Conservation (phyloP, 805 yeast genomes). For the Candida oleophila region DNA sequence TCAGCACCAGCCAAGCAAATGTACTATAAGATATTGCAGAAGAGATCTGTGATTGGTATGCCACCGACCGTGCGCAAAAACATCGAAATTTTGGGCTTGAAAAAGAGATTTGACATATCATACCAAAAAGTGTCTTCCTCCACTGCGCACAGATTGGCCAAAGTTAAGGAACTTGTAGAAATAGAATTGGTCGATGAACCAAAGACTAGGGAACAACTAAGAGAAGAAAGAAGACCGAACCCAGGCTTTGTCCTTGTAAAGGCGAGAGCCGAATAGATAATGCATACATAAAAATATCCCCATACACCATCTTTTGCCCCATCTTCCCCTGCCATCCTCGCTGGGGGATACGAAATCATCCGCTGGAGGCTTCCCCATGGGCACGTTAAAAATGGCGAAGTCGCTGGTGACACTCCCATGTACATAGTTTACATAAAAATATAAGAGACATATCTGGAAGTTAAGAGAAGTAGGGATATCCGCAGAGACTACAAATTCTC, state of each 20-base stretch:
- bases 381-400: no score
- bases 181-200: slow-evolving; percentile 68
- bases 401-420: no score
- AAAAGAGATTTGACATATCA: slow-evolving; percentile 67
- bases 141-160: slow-evolving; percentile 80
- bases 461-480: no score
- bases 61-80: slow-evolving; percentile 68
- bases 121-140: slow-evolving; percentile 74
- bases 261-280: not conserved
- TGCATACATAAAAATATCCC: no score
- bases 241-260: slow-evolving; percentile 52
- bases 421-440: no score
- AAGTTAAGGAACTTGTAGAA: slow-evolving; percentile 81
- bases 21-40: slow-evolving; percentile 63
- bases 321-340: no score
- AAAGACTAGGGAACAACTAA: slow-evolving; percentile 51
- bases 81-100: slow-evolving; percentile 71
- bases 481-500: no score
- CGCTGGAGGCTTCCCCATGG: no score
- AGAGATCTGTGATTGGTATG: slow-evolving; percentile 81
- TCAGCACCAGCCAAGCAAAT: slow-evolving; percentile 14
- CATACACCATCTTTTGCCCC: no score
- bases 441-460: no score
- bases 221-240: slow-evolving; percentile 54
- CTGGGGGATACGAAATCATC: no score